These are phyloP conservation scores for Globisporangium spinosum DNA, from an alignment of 352 stramenopile species.

Conservation along the genomic window DNA sequence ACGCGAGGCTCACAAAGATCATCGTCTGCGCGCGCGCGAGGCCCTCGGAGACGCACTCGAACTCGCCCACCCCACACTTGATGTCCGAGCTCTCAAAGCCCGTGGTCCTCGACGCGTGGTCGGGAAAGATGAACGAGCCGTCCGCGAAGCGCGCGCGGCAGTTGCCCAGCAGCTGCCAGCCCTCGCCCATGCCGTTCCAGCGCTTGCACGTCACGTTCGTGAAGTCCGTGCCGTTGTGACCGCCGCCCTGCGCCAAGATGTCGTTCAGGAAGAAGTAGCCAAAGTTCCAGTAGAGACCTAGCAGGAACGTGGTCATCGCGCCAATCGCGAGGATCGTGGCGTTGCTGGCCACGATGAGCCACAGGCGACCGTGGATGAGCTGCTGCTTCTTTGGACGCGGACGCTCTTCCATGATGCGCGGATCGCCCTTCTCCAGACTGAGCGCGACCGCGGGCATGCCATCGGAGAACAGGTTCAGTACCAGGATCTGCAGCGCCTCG, in stretches of 20 bases:
- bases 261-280: slow-evolving; percentile 39
- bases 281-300: slow-evolving; percentile 79
- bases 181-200: slow-evolving; percentile 43
- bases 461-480: slow-evolving; percentile 99
- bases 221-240: slow-evolving; percentile 40
- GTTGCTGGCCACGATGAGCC: slow-evolving; percentile 58
- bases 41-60: slow-evolving; percentile 54
- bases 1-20: slow-evolving; percentile 63
- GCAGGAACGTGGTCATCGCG: slow-evolving; percentile 42
- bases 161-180: slow-evolving; percentile 58
- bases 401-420: slow-evolving; percentile 58
- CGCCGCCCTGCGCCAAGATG: slow-evolving; percentile 50
- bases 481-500: slow-evolving; percentile 96
- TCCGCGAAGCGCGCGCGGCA: slow-evolving; percentile 38
- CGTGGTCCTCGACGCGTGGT: slow-evolving; percentile 26
- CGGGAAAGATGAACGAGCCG: slow-evolving; percentile 50
- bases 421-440: slow-evolving; percentile 70
- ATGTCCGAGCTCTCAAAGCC: slow-evolving; percentile 34
- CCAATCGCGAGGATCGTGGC: slow-evolving; percentile 45
- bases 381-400: slow-evolving; percentile 51
- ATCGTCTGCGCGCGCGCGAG: slow-evolving; percentile 67
- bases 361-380: slow-evolving; percentile 60
- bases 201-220: slow-evolving; percentile 51
- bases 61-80: slow-evolving; percentile 57
- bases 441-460: slow-evolving; percentile 71